Evolutionary conservation across 768 basidiomycete genomes (phyloP).

Genomic region (Fomitopsis serialis): DNA sequence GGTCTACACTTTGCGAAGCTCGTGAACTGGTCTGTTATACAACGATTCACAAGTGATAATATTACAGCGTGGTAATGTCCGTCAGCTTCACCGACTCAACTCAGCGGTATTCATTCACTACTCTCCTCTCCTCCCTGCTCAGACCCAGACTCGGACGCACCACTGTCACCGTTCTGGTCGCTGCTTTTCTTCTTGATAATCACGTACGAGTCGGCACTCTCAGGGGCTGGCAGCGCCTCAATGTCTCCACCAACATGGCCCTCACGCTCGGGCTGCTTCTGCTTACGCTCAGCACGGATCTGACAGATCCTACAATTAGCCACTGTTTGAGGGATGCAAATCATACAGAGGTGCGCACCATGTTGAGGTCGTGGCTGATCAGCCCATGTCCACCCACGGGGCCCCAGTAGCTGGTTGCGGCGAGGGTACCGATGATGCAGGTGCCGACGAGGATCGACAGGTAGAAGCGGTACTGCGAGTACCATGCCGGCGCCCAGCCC

Average conservation of each 20-base stretch:
- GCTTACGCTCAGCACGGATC: constrained; percentile 50
- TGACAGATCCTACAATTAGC: constrained; percentile 9
- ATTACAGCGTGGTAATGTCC: too few relatives aligned
- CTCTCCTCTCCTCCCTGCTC: too few relatives aligned
- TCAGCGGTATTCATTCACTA: too few relatives aligned
- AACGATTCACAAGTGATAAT: too few relatives aligned
- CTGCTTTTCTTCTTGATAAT: constrained; percentile 50
- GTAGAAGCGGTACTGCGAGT: constrained; percentile 96
- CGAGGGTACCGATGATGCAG: constrained; percentile 86
- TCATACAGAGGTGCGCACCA: constrained; percentile 11
- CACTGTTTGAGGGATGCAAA: background rate
- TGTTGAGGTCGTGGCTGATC: constrained; percentile 57
- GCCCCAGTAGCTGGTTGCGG: constrained; percentile 83
- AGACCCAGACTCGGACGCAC: background rate
- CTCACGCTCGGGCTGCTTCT: constrained; percentile 43
- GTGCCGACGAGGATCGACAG: constrained; percentile 84
- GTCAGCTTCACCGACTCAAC: too few relatives aligned
- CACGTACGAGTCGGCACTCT: constrained; percentile 56
- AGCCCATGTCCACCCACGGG: constrained; percentile 75
- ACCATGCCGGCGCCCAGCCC: constrained; percentile 97
- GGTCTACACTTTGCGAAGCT: too few relatives aligned
- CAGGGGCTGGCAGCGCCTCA: constrained; percentile 56
- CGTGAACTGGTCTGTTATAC: too few relatives aligned
- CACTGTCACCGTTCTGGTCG: constrained; percentile 20
- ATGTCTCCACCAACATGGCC: constrained; percentile 48